Conservation (phyloP, 2,329 filamentous ascomycete genomes). For the Juglanconis juglandina region DNA sequence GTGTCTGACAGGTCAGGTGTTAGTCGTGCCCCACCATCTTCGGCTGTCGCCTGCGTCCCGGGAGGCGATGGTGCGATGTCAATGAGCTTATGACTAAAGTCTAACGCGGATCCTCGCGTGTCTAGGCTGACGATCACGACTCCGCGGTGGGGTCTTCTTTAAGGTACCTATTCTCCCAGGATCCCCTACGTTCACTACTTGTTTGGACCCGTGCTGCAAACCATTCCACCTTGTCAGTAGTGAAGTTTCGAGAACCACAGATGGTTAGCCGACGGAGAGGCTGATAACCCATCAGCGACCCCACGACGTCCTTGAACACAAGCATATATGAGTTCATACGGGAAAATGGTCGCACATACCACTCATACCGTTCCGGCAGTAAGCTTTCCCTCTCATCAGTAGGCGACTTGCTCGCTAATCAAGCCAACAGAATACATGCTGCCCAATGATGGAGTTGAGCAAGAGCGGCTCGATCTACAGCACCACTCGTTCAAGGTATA, state of each 20-base stretch:
- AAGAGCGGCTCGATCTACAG: slow-evolving; percentile 35
- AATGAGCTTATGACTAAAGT: neutral
- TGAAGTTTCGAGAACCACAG: neutral
- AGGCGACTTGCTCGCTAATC: neutral
- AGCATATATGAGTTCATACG: slow-evolving; percentile 27
- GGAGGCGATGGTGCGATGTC: neutral
- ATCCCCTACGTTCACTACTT: neutral
- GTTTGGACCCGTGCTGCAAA: neutral
- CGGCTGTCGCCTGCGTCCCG: neutral
- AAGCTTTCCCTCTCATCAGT: slow-evolving; percentile 12
- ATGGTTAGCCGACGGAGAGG: neutral
- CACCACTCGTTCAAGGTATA: slow-evolving; percentile 38
- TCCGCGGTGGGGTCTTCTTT: slow-evolving; percentile 12
- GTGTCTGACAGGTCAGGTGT: slow-evolving; percentile 12
- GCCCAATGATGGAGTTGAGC: slow-evolving; percentile 30
- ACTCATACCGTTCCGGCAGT: slow-evolving; percentile 30
- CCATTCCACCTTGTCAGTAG: neutral
- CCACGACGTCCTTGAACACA: slow-evolving; percentile 27
- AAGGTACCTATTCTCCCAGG: neutral
- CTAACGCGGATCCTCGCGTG: neutral
- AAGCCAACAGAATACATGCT: slow-evolving; percentile 27
- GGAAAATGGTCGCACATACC: slow-evolving; percentile 30
- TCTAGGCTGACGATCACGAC: slow-evolving; percentile 11
- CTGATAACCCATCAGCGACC: slow-evolving; percentile 21
- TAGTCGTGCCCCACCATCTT: neutral